Percentiles rank a stretch among this genome's conserved stretches.
Conservation (phyloP, 352 stramenopile species). For the Pythium guiyangense region DNA sequence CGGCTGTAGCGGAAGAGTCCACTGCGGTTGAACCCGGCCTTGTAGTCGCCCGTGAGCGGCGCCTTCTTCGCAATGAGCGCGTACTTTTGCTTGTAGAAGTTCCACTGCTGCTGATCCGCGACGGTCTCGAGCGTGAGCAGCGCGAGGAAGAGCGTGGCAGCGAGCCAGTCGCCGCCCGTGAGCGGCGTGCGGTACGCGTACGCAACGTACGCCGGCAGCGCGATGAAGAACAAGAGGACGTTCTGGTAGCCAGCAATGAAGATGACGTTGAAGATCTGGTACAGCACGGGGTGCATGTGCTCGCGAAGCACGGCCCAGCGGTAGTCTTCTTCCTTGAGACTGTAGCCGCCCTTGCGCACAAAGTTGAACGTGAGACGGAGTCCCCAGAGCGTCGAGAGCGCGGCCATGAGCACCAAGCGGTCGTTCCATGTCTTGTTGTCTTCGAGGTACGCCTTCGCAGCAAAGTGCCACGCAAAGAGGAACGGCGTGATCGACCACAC, state of each 20-base stretch:
- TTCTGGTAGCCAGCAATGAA: conserved; percentile 92
- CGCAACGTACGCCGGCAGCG: conserved; percentile 63
- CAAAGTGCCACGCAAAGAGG: conserved; percentile 85
- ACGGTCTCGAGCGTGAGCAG: conserved; percentile 77
- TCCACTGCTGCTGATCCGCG: conserved; percentile 91
- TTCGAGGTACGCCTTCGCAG: conserved; percentile 40
- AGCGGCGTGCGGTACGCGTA: conserved; percentile 47
- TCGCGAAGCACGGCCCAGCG: conserved; percentile 84
- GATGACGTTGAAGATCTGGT: conserved; percentile 87
- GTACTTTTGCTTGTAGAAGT: conserved; percentile 89
- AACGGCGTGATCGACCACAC: conserved; percentile 89
- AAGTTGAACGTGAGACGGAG: conserved; percentile 91
- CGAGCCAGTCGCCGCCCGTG: conserved; percentile 62
- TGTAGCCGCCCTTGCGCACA: conserved; percentile 87
- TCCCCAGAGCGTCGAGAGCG: conserved; percentile 84
- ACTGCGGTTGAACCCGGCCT: conserved; percentile 75
- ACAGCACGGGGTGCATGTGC: conserved; percentile 76
- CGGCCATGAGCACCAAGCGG: conserved; percentile 72
- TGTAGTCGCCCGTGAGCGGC: conserved; percentile 62
- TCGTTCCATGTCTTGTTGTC: conserved; percentile 55
- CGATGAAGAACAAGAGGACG: conserved; percentile 79
- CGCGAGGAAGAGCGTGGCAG: conserved; percentile 58
- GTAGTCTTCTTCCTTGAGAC: conserved; percentile 90
- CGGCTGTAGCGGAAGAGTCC: conserved; percentile 91
- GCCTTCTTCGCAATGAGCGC: conserved; percentile 40